Conservation (phyloP, 805 yeast species). For the Metschnikowia lachancei region DNA sequence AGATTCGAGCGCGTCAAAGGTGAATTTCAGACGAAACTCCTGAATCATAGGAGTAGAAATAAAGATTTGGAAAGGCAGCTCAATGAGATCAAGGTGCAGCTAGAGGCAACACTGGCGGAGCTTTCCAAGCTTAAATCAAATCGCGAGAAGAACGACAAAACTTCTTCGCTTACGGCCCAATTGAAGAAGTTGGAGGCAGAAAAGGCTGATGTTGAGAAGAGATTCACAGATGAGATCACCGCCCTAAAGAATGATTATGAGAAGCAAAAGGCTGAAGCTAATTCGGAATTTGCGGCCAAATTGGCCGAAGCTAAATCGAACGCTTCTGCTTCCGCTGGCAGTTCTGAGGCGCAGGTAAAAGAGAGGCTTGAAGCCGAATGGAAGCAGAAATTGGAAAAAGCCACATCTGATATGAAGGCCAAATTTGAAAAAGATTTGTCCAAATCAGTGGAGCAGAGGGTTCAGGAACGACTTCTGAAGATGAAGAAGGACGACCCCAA, state of each 20-base stretch:
- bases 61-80: conserved; percentile 26
- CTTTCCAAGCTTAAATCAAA: conserved; percentile 1
- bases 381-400: conserved; percentile 21
- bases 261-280: conserved; percentile 23
- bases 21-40: conserved; percentile 28
- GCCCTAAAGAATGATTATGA: conserved; percentile 32
- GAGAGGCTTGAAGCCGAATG: conserved; percentile 28
- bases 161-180: conserved; percentile 14
- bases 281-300: conserved; percentile 19
- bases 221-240: conserved; percentile 12
- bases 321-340: background rate
- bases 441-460: conserved; percentile 9
- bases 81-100: conserved; percentile 11
- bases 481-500: background rate
- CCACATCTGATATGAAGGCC: conserved; percentile 23
- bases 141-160: conserved; percentile 5
- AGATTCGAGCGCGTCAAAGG: conserved; percentile 31
- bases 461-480: conserved; percentile 21
- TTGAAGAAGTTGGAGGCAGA: conserved; percentile 7
- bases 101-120: conserved; percentile 8
- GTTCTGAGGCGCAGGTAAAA: conserved; percentile 16
- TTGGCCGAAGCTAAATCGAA: conserved; percentile 20
- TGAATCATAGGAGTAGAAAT: conserved; percentile 27
- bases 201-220: conserved; percentile 11
- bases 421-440: conserved; percentile 38